Evolutionary conservation across 2,329 filamentous ascomycete species (phyloP).

Genomic region (Pezicula rhizophila): DNA sequence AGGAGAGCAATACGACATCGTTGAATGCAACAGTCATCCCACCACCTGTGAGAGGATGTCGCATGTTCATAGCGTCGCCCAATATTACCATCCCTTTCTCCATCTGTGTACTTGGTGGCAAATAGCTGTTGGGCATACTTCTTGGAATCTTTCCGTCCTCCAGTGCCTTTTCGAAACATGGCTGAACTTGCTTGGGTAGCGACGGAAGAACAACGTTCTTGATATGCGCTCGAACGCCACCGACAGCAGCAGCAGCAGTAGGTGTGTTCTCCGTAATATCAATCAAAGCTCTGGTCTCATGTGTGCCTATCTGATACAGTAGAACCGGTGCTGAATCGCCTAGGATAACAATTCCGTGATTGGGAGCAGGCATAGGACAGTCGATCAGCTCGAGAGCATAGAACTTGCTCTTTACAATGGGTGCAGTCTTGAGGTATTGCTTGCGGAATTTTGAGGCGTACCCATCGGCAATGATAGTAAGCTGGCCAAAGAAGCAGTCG

Average conservation of each 20-base stretch:
- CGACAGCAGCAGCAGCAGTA: conserved; percentile 64
- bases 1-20: conserved; percentile 73
- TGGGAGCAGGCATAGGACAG: conserved; percentile 66
- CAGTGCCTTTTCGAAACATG: conserved; percentile 70
- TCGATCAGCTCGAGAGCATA: conserved; percentile 91
- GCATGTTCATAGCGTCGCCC: conserved; percentile 97
- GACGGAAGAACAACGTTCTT: conserved; percentile 71
- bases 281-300: conserved; percentile 84
- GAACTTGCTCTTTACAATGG: conserved; percentile 78
- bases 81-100: conserved; percentile 72
- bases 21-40: conserved; percentile 98
- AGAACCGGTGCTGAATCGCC: conserved; percentile 73
- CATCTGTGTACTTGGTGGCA: conserved; percentile 70
- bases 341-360: conserved; percentile 84
- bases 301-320: conserved; percentile 93
- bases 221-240: conserved; percentile 82
- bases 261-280: conserved; percentile 77
- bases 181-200: conserved; percentile 65
- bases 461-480: conserved; percentile 88
- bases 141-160: conserved; percentile 68
- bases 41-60: conserved; percentile 93
- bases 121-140: conserved; percentile 93
- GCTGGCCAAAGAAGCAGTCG: conserved; percentile 80
- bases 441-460: conserved; percentile 91
- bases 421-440: conserved; percentile 59